These are phyloP conservation scores for Backusella liffmaniae DNA, from an alignment of 192 early-diverging fungal species.

Conservation along the genomic window DNA sequence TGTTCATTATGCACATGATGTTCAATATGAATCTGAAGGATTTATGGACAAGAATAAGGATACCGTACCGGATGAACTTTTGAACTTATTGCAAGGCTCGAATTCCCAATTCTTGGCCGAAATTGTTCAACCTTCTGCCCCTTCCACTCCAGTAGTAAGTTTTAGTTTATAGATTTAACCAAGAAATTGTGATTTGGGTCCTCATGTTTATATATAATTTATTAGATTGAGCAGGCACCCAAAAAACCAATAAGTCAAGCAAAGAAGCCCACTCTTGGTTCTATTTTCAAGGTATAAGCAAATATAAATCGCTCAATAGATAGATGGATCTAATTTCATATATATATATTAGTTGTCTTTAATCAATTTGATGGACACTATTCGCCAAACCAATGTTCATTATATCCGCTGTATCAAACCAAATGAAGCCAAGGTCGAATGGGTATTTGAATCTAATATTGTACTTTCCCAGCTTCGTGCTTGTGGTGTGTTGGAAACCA, in stretches of 20 bases:
- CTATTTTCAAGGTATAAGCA: constrained; percentile 77
- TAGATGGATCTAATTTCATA: not conserved
- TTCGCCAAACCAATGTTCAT: constrained; percentile 88
- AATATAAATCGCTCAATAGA: not conserved
- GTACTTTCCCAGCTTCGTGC: constrained; percentile 93
- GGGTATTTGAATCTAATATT: constrained; percentile 92
- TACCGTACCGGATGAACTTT: constrained; percentile 93
- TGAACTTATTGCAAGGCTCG: constrained; percentile 74
- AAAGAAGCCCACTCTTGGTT: constrained; percentile 89
- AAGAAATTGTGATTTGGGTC: not conserved
- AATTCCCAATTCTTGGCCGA: constrained; percentile 81
- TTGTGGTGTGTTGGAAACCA: constrained; percentile 99
- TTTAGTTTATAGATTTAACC: not conserved
- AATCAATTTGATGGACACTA: constrained; percentile 93
- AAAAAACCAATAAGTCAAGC: constrained; percentile 53
- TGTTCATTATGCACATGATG: constrained; percentile 95
- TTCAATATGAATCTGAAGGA: constrained; percentile 91
- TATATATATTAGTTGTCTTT: constrained; percentile 57
- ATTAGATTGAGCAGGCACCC: constrained; percentile 14
- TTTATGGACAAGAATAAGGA: constrained; percentile 99
- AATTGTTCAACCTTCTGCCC: constrained; percentile 59
- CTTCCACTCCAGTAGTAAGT: constrained; percentile 40
- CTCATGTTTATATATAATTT: not conserved
- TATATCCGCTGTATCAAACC: constrained; percentile 99
- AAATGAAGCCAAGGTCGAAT: constrained; percentile 90